A percentile compares a stretch with the other conserved stretches of the same genome.
Evolutionary conservation across 139 green algal genomes (phyloP).

Genomic region (Closterium sp.): DNA sequence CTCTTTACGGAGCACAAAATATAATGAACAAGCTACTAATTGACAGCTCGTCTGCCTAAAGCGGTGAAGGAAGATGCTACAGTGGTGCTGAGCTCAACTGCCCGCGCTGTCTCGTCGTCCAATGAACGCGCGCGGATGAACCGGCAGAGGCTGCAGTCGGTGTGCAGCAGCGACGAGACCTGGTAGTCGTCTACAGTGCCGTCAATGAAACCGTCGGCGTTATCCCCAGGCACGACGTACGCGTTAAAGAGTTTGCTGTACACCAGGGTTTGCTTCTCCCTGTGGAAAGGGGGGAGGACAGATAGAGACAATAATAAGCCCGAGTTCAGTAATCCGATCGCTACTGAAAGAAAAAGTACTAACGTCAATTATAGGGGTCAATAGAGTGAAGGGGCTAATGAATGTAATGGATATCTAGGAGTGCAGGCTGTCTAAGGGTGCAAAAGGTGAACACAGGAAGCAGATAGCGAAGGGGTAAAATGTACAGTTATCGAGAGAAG

Average conservation of each 20-base stretch:
- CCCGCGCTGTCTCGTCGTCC: not conserved
- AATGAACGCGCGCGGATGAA: not conserved
- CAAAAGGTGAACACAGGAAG: too few relatives aligned
- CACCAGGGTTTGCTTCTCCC: not conserved
- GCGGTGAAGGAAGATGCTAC: not conserved
- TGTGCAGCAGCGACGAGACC: not conserved
- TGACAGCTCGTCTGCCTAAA: not conserved
- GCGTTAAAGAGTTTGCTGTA: not conserved
- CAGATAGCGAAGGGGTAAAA: too few relatives aligned
- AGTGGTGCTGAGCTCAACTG: constrained; percentile 9
- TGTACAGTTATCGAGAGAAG: too few relatives aligned
- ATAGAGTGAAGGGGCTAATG: not conserved
- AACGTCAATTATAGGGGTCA: too few relatives aligned
- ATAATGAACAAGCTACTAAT: not conserved
- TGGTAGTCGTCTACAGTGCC: constrained; percentile 18
- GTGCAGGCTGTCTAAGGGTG: too few relatives aligned
- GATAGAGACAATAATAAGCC: not conserved
- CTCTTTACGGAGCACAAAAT: too few relatives aligned
- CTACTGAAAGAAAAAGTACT: too few relatives aligned
- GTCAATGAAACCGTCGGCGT: constrained; percentile 29
- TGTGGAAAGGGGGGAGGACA: not conserved
- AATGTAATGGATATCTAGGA: too few relatives aligned
- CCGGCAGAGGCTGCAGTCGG: constrained; percentile 23
- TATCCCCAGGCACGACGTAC: constrained; percentile 5
- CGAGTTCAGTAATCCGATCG: not conserved